Evolutionary conservation across 2,329 filamentous ascomycete genomes (phyloP).

Genomic region (Fusarium sp.): DNA sequence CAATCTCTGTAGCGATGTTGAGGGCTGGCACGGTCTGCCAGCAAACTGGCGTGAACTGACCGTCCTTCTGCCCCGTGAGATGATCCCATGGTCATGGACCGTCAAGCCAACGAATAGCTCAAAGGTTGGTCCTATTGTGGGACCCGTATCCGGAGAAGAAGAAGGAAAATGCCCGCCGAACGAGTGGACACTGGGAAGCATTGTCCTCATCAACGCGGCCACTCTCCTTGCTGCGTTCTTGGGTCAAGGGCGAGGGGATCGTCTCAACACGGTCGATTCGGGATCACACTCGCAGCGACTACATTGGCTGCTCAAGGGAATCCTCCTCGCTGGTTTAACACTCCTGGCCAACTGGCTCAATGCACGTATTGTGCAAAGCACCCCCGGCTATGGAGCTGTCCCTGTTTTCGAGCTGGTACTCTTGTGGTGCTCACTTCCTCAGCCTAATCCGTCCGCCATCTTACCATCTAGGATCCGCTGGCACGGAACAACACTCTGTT

Average conservation of each 20-base stretch:
- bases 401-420: not conserved
- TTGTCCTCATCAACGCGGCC: conserved; percentile 4
- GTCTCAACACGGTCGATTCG: not conserved
- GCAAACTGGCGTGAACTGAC: conserved; percentile 1
- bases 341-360: not conserved
- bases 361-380: not conserved
- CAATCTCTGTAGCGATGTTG: not conserved
- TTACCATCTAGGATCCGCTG: not conserved
- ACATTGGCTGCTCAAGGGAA: conserved; percentile 6
- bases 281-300: not conserved
- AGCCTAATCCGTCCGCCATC: conserved; percentile 6
- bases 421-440: conserved; percentile 20
- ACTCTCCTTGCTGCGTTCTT: conserved; percentile 1
- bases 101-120: not conserved
- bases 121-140: not conserved
- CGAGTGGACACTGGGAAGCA: not conserved
- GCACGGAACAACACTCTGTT: not conserved
- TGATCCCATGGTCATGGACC: conserved; percentile 33
- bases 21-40: not conserved
- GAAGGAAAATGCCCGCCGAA: not conserved
- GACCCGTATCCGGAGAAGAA: accelerated
- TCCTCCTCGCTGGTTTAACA: not conserved
- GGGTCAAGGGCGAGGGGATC: not conserved
- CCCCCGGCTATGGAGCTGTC: conserved; percentile 4
- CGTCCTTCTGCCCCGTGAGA: not conserved